Conservation (phyloP, 768 basidiomycete species). For the Tricholoma hemisulphureum region DNA sequence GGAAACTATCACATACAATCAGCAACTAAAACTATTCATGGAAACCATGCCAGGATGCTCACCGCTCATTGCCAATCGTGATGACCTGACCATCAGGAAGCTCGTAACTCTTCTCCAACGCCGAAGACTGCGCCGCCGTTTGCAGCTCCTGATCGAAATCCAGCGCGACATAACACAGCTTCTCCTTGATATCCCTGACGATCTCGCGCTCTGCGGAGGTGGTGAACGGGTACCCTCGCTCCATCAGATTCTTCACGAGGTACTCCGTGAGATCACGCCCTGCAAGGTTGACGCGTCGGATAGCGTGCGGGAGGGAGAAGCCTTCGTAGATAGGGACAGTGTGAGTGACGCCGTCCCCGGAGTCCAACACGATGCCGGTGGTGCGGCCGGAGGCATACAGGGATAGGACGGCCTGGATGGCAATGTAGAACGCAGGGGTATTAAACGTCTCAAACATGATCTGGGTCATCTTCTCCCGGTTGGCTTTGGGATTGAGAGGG, state of each 20-base stretch:
- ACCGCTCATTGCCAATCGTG: constrained; percentile 91
- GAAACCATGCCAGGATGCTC: constrained; percentile 45
- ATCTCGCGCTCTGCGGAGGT: constrained; percentile 93
- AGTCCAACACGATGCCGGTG: constrained; percentile 92
- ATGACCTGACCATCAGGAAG: constrained; percentile 92
- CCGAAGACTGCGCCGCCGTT: constrained; percentile 84
- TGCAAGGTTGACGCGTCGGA: constrained; percentile 86
- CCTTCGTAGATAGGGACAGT: constrained; percentile 96
- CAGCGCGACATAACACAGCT: constrained; percentile 91
- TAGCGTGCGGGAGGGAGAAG: constrained; percentile 89
- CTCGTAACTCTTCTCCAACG: constrained; percentile 92
- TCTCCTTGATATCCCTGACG: constrained; percentile 96
- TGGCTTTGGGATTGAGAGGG: constrained; percentile 88
- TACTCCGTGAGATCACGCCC: constrained; percentile 88
- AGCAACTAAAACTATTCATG: constrained; percentile 34
- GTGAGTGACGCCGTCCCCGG: constrained; percentile 95
- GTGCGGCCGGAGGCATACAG: constrained; percentile 96
- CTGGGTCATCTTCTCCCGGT: constrained; percentile 92
- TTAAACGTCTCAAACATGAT: constrained; percentile 98
- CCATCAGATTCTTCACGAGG: constrained; percentile 80
- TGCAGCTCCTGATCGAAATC: constrained; percentile 94
- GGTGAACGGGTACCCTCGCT: constrained; percentile 92
- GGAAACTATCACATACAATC: constrained; percentile 61
- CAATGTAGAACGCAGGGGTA: constrained; percentile 87
- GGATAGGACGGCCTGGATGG: constrained; percentile 87